Evolutionary conservation across 257 asterid genomes (phyloP), one percentile per base, ranked within the genome.

Genomic region (Salvia splendens): DNA sequence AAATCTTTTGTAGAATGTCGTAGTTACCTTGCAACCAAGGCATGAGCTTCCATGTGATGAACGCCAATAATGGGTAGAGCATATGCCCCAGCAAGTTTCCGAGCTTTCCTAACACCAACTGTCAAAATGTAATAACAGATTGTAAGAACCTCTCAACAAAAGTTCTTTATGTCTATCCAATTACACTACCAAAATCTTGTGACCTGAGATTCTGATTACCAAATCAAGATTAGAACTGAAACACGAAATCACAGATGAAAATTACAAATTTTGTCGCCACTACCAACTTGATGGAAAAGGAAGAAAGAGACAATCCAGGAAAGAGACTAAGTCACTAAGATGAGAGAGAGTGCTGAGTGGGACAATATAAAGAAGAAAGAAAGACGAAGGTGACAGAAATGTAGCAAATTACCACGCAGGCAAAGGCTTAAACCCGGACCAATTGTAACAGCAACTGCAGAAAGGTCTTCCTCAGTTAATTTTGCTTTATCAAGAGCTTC

Each of bases 401-500:
- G 11, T 48, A 36, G 64, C 8, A 41, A 55, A 40, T 81, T 84
- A 94, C 99, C 95, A 54, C 96, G 97, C 56, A 94, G 79, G 80
- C 99, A 94, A 73, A 94, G 97, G 84, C 99, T 88, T 77, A 94
- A 87, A 63, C 99, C 97, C 45, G 99, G 99, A 83, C 99, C 97
- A 73, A 94, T 94, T 12, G 96, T 94, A 74, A 94, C 99, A 53
- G 99, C 99, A 69, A 91, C 92, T 68, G 99, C 99, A 81, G 95
- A 85, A 78, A 94, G 95, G 80, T 91, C 97, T 50, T 67, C 88
- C 81, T 84, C 99, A 1, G 85, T 73, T 64, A 87, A 10, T 52
- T 84, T 82, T 67, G 99, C 97, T 80, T 81, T 87, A 77, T 87
- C 92, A 59, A 93, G 89, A 54, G 97, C 96, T 73, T 87, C 99